Evolutionary conservation across 768 basidiomycete species (phyloP).

Genomic region (Tremella fuciformis): DNA sequence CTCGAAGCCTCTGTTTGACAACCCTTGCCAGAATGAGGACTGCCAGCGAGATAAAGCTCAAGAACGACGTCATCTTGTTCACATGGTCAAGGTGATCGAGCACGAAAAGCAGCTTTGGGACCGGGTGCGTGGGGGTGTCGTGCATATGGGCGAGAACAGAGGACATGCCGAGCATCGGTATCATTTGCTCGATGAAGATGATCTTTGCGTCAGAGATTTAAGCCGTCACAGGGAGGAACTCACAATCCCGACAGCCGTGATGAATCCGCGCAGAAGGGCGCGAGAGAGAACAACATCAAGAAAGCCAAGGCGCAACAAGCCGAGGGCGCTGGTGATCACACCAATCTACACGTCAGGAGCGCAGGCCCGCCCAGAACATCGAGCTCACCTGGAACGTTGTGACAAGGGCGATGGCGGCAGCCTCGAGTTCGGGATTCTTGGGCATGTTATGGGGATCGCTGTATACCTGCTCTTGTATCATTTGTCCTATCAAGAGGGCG

Average conservation of each 20-base stretch:
- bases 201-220: constrained; percentile 52
- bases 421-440: constrained; percentile 58
- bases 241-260: constrained; percentile 63
- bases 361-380: neutral
- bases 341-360: constrained; percentile 61
- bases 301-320: constrained; percentile 84
- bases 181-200: constrained; percentile 68
- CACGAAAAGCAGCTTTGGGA: constrained; percentile 77
- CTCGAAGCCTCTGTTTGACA: constrained; percentile 55
- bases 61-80: constrained; percentile 66
- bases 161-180: constrained; percentile 82
- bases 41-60: constrained; percentile 70
- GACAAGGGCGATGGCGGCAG: constrained; percentile 69
- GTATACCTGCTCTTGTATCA: constrained; percentile 67
- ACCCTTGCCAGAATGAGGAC: constrained; percentile 63
- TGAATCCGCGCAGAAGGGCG: constrained; percentile 80
- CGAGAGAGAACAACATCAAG: constrained; percentile 89
- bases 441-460: constrained; percentile 55
- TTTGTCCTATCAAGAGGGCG: constrained; percentile 81
- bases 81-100: constrained; percentile 56
- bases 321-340: constrained; percentile 76
- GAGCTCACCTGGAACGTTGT: constrained; percentile 73
- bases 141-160: constrained; percentile 28
- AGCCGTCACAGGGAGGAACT: neutral
- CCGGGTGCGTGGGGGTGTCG: constrained; percentile 59